Base-by-base conservation (phyloP, 352 stramenopile species). In the Phytophthora citrophthora region DNA sequence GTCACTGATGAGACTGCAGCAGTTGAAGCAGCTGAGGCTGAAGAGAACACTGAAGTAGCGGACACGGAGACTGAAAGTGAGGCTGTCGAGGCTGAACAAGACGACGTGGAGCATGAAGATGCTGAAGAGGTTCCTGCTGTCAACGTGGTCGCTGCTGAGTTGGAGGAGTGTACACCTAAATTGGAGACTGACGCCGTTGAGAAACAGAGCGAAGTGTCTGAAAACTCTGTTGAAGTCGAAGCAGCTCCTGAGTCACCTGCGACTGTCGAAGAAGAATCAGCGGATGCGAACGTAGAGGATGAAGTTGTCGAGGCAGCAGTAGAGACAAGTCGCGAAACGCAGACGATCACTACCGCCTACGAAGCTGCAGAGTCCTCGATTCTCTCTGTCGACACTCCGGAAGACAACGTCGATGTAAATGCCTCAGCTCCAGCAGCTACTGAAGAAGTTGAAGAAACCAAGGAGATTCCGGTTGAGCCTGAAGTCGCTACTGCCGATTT, bases 401-500 rank as follows among this genome's bases (percentile, higher is more conserved):
- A 53, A 60, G 50, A 55, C 44, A 45, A 44, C 20, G n/a, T 31
- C 3, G 43, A 60, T 12, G 6, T 26, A 20, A 18, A 18, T 10
- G 34, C n/a, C 18, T 3, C 18, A 41, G 32, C 9, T n/a, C 24
- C 27, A 1, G 45, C 53, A 52, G 40, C 26, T 49, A 23, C 11
- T 39, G 41, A 64, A 49, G 51, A 46, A 9, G 40, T 20, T 48
- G 40, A 54, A 7, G 12, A 15, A 48, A 20, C 27, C 9, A 38
- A 32, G 36, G 24, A 49, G 8, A 13, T 20, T 47, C 12, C 26
- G n/a, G n/a, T 44, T 43, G 59, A 67, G 27, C 8, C 32, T 43
- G 24, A 20, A 20, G 59, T 72, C 26, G 53, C 34, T 38, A 64
- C 20, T 41, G 57, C 63, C 4, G 68, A 76, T 32, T 72, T 65